Evolutionary conservation across 352 stramenopile genomes (phyloP).

Genomic region (Globisporangium emineosum): DNA sequence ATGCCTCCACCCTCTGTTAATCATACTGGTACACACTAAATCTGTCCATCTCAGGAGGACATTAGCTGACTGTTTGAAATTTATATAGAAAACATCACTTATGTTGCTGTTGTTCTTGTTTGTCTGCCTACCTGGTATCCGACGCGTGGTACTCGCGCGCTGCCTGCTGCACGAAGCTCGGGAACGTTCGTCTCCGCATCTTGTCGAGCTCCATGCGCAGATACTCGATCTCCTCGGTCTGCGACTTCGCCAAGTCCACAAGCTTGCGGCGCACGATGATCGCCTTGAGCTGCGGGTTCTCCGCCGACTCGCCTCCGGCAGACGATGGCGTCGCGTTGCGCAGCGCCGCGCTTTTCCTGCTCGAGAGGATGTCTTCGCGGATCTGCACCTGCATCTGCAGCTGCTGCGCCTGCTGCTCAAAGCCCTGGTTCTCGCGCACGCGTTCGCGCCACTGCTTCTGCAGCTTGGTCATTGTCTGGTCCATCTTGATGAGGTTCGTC

Average conservation of each 20-base stretch:
- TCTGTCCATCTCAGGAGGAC: constrained; percentile 1
- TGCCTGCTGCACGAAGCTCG: constrained; percentile 76
- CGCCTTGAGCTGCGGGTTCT: constrained; percentile 65
- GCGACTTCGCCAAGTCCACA: constrained; percentile 84
- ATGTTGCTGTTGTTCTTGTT: not conserved
- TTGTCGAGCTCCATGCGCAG: constrained; percentile 87
- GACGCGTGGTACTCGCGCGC: constrained; percentile 30
- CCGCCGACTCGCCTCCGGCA: constrained; percentile 18
- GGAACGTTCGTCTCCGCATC: constrained; percentile 91
- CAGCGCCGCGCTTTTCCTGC: constrained; percentile 48
- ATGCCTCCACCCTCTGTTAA: no score
- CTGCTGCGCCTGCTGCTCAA: constrained; percentile 72
- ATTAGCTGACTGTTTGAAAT: not conserved
- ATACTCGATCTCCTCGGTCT: constrained; percentile 91
- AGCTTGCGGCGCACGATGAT: constrained; percentile 87
- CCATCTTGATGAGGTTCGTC: constrained; percentile 59
- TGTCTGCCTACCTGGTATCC: constrained; percentile 16
- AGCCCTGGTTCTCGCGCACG: constrained; percentile 74
- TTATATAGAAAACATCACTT: not conserved
- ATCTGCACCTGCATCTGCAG: constrained; percentile 85
- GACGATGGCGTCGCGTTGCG: constrained; percentile 19
- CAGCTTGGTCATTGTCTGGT: constrained; percentile 43
- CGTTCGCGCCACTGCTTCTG: constrained; percentile 65
- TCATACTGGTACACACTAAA: not conserved
- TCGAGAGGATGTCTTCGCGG: constrained; percentile 84